A percentile compares a stretch with the other conserved stretches of the same genome.
Evolutionary conservation across 805 yeast genomes (phyloP).

Genomic region (Scheffersomyces spartinae): DNA sequence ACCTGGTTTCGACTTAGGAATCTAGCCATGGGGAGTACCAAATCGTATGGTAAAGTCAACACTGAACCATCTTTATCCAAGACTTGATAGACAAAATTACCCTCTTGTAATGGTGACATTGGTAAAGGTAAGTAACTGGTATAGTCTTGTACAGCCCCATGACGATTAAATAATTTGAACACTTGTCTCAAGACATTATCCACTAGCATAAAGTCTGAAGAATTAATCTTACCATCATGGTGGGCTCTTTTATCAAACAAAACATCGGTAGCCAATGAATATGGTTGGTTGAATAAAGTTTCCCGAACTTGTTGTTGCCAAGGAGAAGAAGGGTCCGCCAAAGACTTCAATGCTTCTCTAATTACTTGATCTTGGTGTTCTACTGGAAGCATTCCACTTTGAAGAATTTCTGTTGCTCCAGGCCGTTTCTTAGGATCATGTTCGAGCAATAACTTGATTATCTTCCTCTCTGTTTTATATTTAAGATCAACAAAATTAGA

Average conservation of each 20-base stretch:
- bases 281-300: constrained; percentile 75
- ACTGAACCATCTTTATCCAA: constrained; percentile 82
- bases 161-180: constrained; percentile 52
- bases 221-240: no score
- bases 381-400: constrained; percentile 77
- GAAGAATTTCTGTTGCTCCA: constrained; percentile 60
- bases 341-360: constrained; percentile 73
- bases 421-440: constrained; percentile 78
- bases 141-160: constrained; percentile 79
- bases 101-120: constrained; percentile 53
- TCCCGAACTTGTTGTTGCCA: constrained; percentile 91
- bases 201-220: constrained; percentile 44
- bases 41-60: constrained; percentile 79
- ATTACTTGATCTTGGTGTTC: constrained; percentile 85
- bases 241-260: constrained; percentile 54
- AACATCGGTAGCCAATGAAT: constrained; percentile 73
- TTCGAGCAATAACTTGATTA: constrained; percentile 55
- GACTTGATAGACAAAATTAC: constrained; percentile 64
- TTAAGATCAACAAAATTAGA: constrained; percentile 44
- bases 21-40: constrained; percentile 85
- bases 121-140: constrained; percentile 67
- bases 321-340: constrained; percentile 84
- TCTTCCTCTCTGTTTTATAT: constrained; percentile 47
- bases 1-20: constrained; percentile 53
- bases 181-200: constrained; percentile 51